Evolutionary conservation across 257 asterid genomes (phyloP), one percentile per base, ranked within the genome.

Genomic region (Cordia subcordata): DNA sequence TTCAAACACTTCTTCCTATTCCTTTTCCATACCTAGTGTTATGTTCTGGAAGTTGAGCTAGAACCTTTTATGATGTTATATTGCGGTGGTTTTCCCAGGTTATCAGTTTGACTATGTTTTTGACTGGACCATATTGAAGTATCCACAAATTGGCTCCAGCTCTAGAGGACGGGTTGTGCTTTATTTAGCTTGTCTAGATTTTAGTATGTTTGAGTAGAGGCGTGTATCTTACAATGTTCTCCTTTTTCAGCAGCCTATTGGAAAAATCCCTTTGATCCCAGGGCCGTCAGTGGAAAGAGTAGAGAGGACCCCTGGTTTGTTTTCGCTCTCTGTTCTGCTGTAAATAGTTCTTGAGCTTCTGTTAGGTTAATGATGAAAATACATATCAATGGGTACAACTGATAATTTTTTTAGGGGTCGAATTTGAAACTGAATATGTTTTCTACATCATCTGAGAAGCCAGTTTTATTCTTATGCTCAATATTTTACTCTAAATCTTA

Each of bases 61-160:
- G 17, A 58, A 49, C 42, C 38, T 65, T 56, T 57, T 55, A 23
- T 60, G 12, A 4, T 21, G 27, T 61, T n/a, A 20, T 49, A 13
- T 60, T 13, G 0, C 57, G 55, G 37, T 58, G 6, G 20, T 8
- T 65, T 13, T 44, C 68, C 65, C 80, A 89, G 96, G 94, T 76
- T 86, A 82, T 77, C 95, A 84, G 69, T 83, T 83, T 71, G 96
- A 88, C 75, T 83, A 77, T 67, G 90, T 88, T 61, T 91, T 88
- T 67, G 98, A 88, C 82, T 92, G 98, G 98, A 92, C 96, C 37
- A 72, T 79, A 60, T 27, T 27, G 6, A 27, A 27, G 35, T 27
- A 27, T 27, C 96, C 96, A 23, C 94, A 86, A 74, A 72, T 75
- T 38, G 83, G 94, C 57, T 89, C 96, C 61, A 80, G 86, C 72